Base-by-base conservation (phyloP, 331 rosid genomes). In the Prunus yedoensis region DNA sequence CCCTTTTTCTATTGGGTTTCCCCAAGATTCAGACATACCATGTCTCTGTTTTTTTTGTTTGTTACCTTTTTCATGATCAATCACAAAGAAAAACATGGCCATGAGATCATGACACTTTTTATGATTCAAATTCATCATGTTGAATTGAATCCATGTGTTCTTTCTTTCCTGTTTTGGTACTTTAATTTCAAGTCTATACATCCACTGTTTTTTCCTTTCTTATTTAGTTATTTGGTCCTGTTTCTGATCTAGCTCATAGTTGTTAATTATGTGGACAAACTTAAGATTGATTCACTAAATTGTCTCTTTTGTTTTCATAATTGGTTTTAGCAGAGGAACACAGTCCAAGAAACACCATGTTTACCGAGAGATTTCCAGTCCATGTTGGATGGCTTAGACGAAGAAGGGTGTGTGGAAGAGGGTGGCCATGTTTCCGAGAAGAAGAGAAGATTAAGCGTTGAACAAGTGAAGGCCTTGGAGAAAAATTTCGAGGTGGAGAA, bases 381-480 rank as follows among this genome's bases (percentile, higher is more conserved):
- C 58, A 84, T 93, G 87, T 67, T 93, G 73, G 98, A 93, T 9
- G 93, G 95, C 21, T 70, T 93, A 0, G 98, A 93, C 14, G 98
- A 91, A 53, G 96, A 93, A 74, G 98, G 95, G 5, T 89, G 91
- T 64, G 71, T 85, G 3, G 97, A 89, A 59, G 97, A 89, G 77
- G 16, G 83, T 1, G 85, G 87, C 9, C 95, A 90, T 43, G 83
- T 80, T 52, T 52, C 83, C 1, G 98, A 91, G 86, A 93, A 93
- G 85, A 93, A 93, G 78, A 83, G 98, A 2, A 71, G 98, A 30
- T 79, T 93, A 2, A 88, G 92, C 77, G 82, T 89, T 13, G 96
- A 89, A 46, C 98, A 93, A 69, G 98, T 93, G 3, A 93, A 91
- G 81, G 97, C 98, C 20, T 80, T 93, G 71, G 98, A 93, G 91